These are phyloP conservation scores for Bipolaris bicolor DNA, from an alignment of 2,329 filamentous ascomycete species.

Conservation along the genomic window DNA sequence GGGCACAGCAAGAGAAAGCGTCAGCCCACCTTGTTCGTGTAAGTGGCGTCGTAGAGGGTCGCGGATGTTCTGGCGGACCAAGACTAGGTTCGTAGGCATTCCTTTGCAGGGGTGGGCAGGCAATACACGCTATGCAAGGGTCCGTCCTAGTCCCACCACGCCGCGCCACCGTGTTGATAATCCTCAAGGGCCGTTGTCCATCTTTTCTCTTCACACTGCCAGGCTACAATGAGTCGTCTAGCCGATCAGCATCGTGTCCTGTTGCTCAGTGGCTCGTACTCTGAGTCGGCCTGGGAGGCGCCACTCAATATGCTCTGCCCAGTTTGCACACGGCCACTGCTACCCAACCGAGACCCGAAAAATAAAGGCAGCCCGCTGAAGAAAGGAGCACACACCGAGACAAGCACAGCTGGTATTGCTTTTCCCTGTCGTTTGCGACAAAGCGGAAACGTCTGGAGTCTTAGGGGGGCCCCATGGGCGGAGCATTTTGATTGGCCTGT, in stretches of 20 bases:
- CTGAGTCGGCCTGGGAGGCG: slow-evolving; percentile 5
- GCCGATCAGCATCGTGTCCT: not conserved
- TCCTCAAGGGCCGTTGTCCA: not conserved
- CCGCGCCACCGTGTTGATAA: not conserved
- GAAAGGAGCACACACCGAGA: slow-evolving; percentile 14
- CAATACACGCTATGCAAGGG: slow-evolving; percentile 5
- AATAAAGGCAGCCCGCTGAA: slow-evolving; percentile 25
- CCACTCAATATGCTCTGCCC: slow-evolving; percentile 6
- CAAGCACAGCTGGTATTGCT: slow-evolving; percentile 14
- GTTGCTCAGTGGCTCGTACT: not conserved
- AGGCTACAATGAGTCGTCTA: not conserved
- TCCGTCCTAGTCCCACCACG: not conserved
- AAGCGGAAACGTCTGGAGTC: slow-evolving; percentile 1
- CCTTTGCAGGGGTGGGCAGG: not conserved
- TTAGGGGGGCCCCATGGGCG: not conserved
- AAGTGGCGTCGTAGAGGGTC: slow-evolving; percentile 3
- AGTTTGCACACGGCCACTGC: slow-evolving; percentile 23
- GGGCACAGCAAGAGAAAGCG: not conserved
- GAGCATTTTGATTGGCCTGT: slow-evolving; percentile 17
- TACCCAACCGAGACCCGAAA: slow-evolving; percentile 20
- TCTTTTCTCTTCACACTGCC: not conserved
- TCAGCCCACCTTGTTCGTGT: slow-evolving; percentile 6
- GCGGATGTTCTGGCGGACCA: slow-evolving; percentile 5
- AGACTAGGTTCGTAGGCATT: slow-evolving; percentile 3
- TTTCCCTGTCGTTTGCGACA: slow-evolving; percentile 12